phyloP scores from a whole-genome alignment of 1,284 basidiomycete species.

The Moesziomyces sp. region DNA sequence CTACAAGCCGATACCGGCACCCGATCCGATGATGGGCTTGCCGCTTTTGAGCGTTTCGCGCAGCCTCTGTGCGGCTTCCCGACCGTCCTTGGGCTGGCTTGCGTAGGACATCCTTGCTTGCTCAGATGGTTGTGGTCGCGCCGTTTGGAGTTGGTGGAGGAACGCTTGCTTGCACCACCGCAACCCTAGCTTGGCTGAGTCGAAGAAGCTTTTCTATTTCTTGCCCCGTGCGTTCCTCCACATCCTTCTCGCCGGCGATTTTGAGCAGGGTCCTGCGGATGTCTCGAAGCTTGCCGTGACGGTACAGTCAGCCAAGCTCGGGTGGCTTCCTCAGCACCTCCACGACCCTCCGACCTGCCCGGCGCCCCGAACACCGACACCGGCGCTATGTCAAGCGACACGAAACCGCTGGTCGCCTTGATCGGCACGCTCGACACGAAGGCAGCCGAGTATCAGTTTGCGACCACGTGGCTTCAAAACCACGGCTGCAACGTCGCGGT shows the following conservation, averaged over 20 bases:
- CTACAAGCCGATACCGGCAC: constrained; percentile 45
- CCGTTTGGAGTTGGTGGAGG: background rate
- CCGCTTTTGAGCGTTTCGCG: constrained; percentile 23
- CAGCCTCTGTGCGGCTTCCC: constrained; percentile 37
- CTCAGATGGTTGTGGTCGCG: background rate
- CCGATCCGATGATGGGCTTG: constrained; percentile 43
- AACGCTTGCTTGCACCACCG: background rate
- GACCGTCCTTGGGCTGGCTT: constrained; percentile 28
- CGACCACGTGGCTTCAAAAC: constrained; percentile 22
- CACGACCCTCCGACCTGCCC: no score
- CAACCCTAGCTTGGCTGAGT: background rate
- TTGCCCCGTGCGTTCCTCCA: constrained; percentile 21
- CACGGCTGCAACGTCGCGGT: constrained; percentile 25
- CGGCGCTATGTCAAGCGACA: background rate
- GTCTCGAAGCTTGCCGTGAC: no score
- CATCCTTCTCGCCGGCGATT: background rate
- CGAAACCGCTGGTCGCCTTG: constrained; percentile 24
- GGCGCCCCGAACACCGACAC: background rate
- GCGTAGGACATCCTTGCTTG: constrained; percentile 19
- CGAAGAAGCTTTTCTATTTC: background rate
- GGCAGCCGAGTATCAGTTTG: constrained; percentile 35
- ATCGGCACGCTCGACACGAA: constrained; percentile 48
- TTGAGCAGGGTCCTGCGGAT: background rate
- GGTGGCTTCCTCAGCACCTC: no score
- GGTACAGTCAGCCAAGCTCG: no score